These are phyloP conservation scores for Phytophthora pini DNA, from an alignment of 352 stramenopile species.

Conservation along the genomic window DNA sequence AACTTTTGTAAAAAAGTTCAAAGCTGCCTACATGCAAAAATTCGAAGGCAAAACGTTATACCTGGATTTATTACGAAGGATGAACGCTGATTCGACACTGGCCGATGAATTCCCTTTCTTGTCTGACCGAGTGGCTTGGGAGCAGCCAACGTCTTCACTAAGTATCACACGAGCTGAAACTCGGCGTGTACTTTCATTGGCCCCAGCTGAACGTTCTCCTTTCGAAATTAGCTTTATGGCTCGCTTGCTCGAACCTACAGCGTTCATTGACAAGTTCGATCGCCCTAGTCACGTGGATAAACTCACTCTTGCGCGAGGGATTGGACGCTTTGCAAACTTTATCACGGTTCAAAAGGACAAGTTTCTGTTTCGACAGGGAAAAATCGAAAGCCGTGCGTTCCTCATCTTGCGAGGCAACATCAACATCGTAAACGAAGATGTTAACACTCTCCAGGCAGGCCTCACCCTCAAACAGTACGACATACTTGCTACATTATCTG, in stretches of 20 bases:
- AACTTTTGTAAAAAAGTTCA: slow-evolving; percentile 83
- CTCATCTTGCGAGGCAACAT: slow-evolving; percentile 80
- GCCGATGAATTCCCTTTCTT: slow-evolving; percentile 66
- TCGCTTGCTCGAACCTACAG: slow-evolving; percentile 62
- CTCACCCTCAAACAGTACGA: slow-evolving; percentile 54
- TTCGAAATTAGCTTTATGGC: slow-evolving; percentile 64
- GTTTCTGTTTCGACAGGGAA: slow-evolving; percentile 73
- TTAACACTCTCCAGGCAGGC: slow-evolving; percentile 35
- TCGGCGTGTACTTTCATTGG: slow-evolving; percentile 58
- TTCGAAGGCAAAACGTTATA: slow-evolving; percentile 82
- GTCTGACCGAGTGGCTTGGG: slow-evolving; percentile 57
- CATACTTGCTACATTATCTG: slow-evolving; percentile 69
- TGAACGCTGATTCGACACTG: slow-evolving; percentile 64
- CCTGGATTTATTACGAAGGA: slow-evolving; percentile 66
- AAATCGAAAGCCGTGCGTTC: slow-evolving; percentile 80
- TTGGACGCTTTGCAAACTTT: slow-evolving; percentile 64
- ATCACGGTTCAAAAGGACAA: slow-evolving; percentile 56
- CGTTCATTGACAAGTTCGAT: slow-evolving; percentile 77
- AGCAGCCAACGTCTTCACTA: slow-evolving; percentile 62
- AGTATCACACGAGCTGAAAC: slow-evolving; percentile 75
- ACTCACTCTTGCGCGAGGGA: slow-evolving; percentile 55
- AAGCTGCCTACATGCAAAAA: slow-evolving; percentile 76
- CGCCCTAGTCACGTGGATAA: slow-evolving; percentile 52
- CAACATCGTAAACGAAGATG: slow-evolving; percentile 82
- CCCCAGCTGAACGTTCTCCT: slow-evolving; percentile 39